A percentile compares a stretch with the other conserved stretches of the same genome.
phyloP scores from a whole-genome alignment of 2,329 filamentous ascomycete genomes.

The Fusarium subglutinans region DNA sequence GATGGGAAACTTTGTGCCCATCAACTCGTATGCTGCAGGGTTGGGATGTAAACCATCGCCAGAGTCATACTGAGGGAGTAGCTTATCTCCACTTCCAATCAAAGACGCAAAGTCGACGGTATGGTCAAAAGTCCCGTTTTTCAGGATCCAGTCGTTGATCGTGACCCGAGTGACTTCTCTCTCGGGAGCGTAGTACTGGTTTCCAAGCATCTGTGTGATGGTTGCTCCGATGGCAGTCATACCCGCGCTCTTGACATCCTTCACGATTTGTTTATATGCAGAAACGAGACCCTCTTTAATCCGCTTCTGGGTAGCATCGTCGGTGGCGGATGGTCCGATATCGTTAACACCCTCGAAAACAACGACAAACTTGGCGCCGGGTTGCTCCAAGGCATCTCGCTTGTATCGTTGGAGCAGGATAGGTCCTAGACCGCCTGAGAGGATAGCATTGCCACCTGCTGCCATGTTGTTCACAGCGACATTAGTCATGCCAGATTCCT shows the following conservation, averaged over 20 bases:
- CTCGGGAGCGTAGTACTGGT: constrained; percentile 11
- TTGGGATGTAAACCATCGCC: constrained; percentile 28
- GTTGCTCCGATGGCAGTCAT: constrained; percentile 15
- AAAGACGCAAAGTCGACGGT: constrained; percentile 20
- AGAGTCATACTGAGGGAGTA: constrained; percentile 17
- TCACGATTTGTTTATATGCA: constrained; percentile 8
- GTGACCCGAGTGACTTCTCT: constrained; percentile 10
- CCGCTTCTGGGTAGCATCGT: constrained; percentile 8
- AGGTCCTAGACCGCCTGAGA: constrained; percentile 19
- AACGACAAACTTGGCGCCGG: constrained; percentile 11
- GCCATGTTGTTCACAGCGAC: constrained; percentile 32
- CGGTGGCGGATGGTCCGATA: constrained; percentile 8
- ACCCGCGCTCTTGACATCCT: background rate
- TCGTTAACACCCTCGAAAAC: constrained; percentile 26
- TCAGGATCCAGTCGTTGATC: constrained; percentile 26
- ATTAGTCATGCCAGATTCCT: constrained; percentile 3
- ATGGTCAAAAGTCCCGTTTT: constrained; percentile 17
- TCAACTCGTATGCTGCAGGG: constrained; percentile 12
- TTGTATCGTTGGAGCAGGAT: constrained; percentile 21
- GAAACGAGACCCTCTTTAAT: background rate
- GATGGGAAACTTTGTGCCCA: constrained; percentile 15
- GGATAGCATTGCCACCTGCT: constrained; percentile 26
- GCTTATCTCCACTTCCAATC: constrained; percentile 19
- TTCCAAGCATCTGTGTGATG: constrained; percentile 22
- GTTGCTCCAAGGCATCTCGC: constrained; percentile 22